Conservation (phyloP, 257 asterid species). For the Handroanthus guayacan region DNA sequence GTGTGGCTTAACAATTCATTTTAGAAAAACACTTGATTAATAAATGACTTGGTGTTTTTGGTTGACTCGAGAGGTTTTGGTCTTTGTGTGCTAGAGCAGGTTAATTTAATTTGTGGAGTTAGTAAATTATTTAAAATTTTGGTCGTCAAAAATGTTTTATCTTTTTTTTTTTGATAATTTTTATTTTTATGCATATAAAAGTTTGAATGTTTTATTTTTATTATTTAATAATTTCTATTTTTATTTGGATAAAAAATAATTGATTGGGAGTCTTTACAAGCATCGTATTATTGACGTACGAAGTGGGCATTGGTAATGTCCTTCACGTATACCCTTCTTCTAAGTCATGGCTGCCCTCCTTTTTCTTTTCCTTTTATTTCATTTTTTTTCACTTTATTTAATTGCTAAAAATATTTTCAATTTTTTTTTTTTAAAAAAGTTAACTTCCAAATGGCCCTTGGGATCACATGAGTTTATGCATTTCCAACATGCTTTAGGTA, state of each 20-base stretch:
- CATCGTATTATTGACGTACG: too few species aligned
- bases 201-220: too few species aligned
- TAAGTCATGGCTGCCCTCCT: too few species aligned
- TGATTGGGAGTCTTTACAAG: too few species aligned
- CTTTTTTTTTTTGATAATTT: neutral
- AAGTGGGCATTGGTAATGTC: neutral
- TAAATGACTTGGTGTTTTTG: slow-evolving; percentile 6
- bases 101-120: neutral
- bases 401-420: neutral
- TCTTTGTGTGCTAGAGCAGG: neutral
- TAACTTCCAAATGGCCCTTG: neutral
- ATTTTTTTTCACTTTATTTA: neutral
- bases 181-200: too few species aligned
- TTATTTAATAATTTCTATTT: too few species aligned
- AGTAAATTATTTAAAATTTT: neutral
- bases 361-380: too few species aligned
- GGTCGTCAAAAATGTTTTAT: neutral
- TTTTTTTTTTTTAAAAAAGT: neutral
- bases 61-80: neutral
- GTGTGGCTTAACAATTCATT: neutral
- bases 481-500: neutral
- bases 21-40: neutral
- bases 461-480: too few species aligned
- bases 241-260: too few species aligned
- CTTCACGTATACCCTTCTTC: slow-evolving; percentile 2